These are phyloP conservation scores for Pyricularia sp. DNA, from an alignment of 2,329 filamentous ascomycete species.

Conservation along the genomic window DNA sequence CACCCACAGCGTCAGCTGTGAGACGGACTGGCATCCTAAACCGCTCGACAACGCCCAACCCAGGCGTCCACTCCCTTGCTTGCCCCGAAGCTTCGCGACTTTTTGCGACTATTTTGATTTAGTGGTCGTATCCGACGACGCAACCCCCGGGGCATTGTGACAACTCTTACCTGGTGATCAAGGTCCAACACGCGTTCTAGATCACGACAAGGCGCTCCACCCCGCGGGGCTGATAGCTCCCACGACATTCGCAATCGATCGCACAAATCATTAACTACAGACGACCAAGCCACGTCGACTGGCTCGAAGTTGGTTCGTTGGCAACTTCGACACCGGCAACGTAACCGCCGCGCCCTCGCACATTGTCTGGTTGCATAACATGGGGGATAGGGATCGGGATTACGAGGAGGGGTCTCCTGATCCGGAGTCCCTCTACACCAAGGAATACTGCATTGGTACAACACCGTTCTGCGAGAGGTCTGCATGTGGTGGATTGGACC, in stretches of 20 bases:
- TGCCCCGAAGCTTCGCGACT: background rate
- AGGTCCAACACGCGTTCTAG: background rate
- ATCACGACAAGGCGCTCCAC: background rate
- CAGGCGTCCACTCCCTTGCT: background rate
- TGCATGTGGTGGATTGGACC: conserved; percentile 5
- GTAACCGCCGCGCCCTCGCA: background rate
- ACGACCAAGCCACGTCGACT: background rate
- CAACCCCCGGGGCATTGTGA: background rate
- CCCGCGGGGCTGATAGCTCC: background rate
- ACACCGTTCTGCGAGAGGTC: conserved; percentile 11
- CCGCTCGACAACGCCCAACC: background rate
- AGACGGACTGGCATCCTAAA: background rate
- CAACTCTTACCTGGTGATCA: background rate
- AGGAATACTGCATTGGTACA: conserved; percentile 80
- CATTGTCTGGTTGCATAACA: conserved; percentile 13
- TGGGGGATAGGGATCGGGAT: conserved; percentile 40
- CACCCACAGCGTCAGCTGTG: background rate
- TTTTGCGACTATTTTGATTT: background rate
- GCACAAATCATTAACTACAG: background rate
- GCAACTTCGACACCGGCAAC: background rate
- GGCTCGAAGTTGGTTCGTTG: background rate
- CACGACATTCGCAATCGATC: background rate
- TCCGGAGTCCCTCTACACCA: conserved; percentile 86
- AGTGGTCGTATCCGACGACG: background rate
- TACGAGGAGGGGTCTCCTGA: conserved; percentile 54